Evolutionary conservation across 2,329 filamentous ascomycete genomes (phyloP).

Genomic region (Colletotrichum tanaceti): DNA sequence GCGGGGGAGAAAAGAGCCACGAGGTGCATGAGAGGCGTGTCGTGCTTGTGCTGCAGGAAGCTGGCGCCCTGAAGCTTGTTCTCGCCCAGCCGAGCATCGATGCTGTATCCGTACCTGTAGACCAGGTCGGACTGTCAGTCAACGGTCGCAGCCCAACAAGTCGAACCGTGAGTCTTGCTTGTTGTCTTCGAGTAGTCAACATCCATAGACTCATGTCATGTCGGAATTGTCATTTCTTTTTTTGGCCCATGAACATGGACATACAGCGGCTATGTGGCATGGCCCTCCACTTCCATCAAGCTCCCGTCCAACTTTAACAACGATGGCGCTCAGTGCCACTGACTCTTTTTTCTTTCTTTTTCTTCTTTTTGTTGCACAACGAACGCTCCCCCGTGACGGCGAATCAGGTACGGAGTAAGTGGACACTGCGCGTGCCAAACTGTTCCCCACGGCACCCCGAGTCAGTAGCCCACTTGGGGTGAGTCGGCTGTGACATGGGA

Average conservation of each 20-base stretch:
- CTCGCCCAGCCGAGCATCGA: constrained; percentile 4
- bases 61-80: constrained; percentile 38
- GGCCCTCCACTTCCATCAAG: neutral
- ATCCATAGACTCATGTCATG: neutral
- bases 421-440: constrained; percentile 25
- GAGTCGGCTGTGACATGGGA: constrained; percentile 34
- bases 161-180: neutral
- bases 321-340: neutral
- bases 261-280: neutral
- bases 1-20: neutral
- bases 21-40: constrained; percentile 29
- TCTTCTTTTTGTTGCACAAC: neutral
- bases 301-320: constrained; percentile 15
- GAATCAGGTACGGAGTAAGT: constrained; percentile 36
- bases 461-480: constrained; percentile 31
- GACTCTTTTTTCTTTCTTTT: constrained; percentile 10
- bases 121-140: no score
- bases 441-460: constrained; percentile 34
- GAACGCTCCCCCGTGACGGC: constrained; percentile 2
- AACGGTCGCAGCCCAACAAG: neutral
- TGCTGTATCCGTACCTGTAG: constrained; percentile 1
- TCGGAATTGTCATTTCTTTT: neutral
- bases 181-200: neutral
- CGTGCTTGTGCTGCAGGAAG: constrained; percentile 26
- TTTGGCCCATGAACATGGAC: no score